These are phyloP conservation scores for Pichia sp. DNA, from an alignment of 1,139 yeast species.

Conservation along the genomic window DNA sequence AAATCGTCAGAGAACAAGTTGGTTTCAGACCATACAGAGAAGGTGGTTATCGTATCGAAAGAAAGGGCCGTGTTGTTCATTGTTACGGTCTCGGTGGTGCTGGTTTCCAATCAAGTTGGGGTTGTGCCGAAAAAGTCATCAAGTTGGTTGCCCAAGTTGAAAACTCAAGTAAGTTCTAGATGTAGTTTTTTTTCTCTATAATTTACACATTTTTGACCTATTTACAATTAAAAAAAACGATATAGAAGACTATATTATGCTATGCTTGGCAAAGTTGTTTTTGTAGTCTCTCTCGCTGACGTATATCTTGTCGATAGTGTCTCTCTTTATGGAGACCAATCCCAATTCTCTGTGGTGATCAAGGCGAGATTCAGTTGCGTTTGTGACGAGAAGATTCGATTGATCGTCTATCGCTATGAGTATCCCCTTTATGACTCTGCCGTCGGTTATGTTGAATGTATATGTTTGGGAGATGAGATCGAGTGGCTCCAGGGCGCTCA, in stretches of 20 bases:
- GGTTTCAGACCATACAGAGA: constrained; percentile 50
- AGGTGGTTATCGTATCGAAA: constrained; percentile 41
- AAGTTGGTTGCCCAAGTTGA: constrained; percentile 1
- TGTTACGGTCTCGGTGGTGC: constrained; percentile 56
- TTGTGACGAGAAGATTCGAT: constrained; percentile 35
- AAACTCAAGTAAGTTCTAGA: constrained; percentile 7
- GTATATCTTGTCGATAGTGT: constrained; percentile 24
- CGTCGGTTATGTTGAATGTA: constrained; percentile 31
- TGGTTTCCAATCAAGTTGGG: constrained; percentile 43
- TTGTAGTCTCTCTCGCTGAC: constrained; percentile 6
- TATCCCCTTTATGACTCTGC: constrained; percentile 32
- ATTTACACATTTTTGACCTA: background rate
- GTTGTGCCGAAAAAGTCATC: constrained; percentile 20
- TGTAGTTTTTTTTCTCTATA: background rate
- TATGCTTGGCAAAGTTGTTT: background rate
- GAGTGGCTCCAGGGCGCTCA: constrained; percentile 19
- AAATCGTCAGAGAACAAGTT: constrained; percentile 44
- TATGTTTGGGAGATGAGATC: constrained; percentile 31
- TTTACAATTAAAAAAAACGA: no score
- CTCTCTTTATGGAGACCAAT: constrained; percentile 35
- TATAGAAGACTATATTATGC: background rate
- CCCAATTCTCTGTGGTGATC: constrained; percentile 32
- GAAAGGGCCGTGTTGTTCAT: constrained; percentile 35
- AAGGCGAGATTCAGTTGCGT: constrained; percentile 20
- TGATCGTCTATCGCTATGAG: constrained; percentile 39